Conservation (phyloP, 208 protist genomes). For the Trypanosoma platydactyli region DNA sequence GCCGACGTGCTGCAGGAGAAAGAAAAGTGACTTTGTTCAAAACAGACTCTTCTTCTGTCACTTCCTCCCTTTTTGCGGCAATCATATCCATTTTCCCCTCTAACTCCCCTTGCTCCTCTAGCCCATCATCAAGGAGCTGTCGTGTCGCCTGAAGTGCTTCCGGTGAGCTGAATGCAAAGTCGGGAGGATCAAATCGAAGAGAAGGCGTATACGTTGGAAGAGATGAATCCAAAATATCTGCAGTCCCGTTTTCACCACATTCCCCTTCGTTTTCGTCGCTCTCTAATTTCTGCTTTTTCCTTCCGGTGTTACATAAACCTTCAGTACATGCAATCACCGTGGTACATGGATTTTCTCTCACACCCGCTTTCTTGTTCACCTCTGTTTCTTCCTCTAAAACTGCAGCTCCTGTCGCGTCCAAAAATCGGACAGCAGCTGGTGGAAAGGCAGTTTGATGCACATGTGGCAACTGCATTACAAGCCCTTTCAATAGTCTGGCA, state of each 20-base stretch:
- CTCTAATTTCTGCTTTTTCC: too few species aligned
- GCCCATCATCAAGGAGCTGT: constrained; percentile 26
- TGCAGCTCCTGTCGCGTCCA: too few species aligned
- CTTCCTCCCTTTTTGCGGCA: neutral
- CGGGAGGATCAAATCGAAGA: constrained; percentile 62
- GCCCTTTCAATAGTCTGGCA: neutral
- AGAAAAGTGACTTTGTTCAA: constrained; percentile 41
- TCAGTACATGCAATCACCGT: too few species aligned
- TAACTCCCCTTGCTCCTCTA: constrained; percentile 11
- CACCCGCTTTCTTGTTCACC: too few species aligned
- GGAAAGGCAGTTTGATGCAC: too few species aligned
- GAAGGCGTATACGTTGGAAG: constrained; percentile 42
- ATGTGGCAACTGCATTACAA: neutral
- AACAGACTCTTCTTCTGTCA: neutral
- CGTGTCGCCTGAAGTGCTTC: constrained; percentile 48
- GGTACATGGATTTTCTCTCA: too few species aligned
- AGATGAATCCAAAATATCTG: neutral
- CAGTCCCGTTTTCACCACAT: constrained; percentile 26
- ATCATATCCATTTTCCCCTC: constrained; percentile 9
- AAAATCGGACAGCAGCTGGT: too few species aligned
- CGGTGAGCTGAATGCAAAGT: constrained; percentile 60
- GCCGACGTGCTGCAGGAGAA: constrained; percentile 35
- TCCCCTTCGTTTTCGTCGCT: neutral
- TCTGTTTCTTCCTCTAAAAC: too few species aligned
- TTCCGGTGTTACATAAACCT: too few species aligned